Percentiles rank a stretch among this genome's conserved stretches.
Conservation (phyloP, 73 alveolate species). For the Stentor coeruleus region DNA sequence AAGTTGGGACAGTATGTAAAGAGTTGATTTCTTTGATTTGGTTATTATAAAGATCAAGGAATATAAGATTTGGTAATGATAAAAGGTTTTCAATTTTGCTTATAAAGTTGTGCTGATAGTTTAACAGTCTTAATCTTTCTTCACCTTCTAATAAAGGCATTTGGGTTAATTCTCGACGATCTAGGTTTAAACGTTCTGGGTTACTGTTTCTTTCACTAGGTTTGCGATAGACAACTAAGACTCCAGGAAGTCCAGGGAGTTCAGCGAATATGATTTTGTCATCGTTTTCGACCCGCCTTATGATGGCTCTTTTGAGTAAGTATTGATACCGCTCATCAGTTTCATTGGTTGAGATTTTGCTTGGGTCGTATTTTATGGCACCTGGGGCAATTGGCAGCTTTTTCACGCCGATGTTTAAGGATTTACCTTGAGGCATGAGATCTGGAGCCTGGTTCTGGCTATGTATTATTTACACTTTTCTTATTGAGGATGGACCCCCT, state of each 20-base stretch:
- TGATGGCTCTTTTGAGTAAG: conserved; percentile 76
- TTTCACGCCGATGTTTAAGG: conserved; percentile 8
- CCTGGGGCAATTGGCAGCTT: neutral
- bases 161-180: conserved; percentile 84
- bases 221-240: conserved; percentile 83
- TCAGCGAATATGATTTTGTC: conserved; percentile 88
- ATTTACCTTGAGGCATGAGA: conserved; percentile 18
- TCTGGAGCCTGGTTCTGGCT: conserved; percentile 14
- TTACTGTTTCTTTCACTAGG: conserved; percentile 81
- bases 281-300: conserved; percentile 84
- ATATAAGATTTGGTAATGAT: conserved; percentile 78
- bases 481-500: neutral
- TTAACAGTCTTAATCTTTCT: conserved; percentile 77
- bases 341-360: neutral
- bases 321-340: conserved; percentile 86
- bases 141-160: conserved; percentile 94
- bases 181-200: conserved; percentile 81
- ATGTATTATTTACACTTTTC: neutral
- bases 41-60: conserved; percentile 81
- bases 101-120: conserved; percentile 76
- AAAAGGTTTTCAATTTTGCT: conserved; percentile 83
- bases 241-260: conserved; percentile 87
- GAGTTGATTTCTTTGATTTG: conserved; percentile 74
- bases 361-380: neutral
- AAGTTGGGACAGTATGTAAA: conserved; percentile 80